Base-by-base conservation (phyloP, 2,329 filamentous ascomycete genomes). In the Botrytis pseudocinerea region DNA sequence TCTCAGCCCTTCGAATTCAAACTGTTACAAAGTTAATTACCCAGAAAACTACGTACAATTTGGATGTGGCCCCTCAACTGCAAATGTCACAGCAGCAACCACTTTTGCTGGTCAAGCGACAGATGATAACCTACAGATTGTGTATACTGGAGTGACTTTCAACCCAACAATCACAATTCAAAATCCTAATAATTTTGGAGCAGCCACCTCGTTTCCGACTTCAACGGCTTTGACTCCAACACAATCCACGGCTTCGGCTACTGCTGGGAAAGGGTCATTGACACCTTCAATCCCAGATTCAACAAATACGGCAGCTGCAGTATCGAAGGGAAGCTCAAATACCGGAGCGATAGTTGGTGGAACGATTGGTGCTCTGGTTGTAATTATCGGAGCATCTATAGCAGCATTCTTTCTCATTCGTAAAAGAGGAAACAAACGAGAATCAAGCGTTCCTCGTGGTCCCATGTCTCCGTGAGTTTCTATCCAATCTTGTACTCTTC, bases 21-120 rank as follows among this genome's bases (percentile, higher is more conserved):
- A 74, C 40, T 80, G 79, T 70, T 80, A 79, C 75, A 73, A 75
- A 72, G 78, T 79, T 64, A 77, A 75, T 10, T 80, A 78, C 66
- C 75, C 78, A 22, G 77, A 76, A 18, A 74, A 74, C 40, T 80
- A 80, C 70, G 75, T 70, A 44, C 78, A 80, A 70, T 79, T 76
- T 68, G 74, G 74, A 22, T 80, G 79, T 59, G 79, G 79, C 44
- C 62, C 75, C n/a, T 76, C 78, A 32, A 62, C 73, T 32, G 72
- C 70, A 61, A 79, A 76, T 22, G 74, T 76, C 6, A 73, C 72
- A 18, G 75, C 79, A 14, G 76, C 73, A 35, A 80, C 79, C 2
- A 74, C 77, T 60, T 80, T 76, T 66, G 61, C 54, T 28, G 78
- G 78, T 5, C 78, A 80, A 57, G 73, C 78, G 35, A 71, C 76